phyloP scores from a whole-genome alignment of 352 stramenopile species.

The Globisporangium mamillatum region DNA sequence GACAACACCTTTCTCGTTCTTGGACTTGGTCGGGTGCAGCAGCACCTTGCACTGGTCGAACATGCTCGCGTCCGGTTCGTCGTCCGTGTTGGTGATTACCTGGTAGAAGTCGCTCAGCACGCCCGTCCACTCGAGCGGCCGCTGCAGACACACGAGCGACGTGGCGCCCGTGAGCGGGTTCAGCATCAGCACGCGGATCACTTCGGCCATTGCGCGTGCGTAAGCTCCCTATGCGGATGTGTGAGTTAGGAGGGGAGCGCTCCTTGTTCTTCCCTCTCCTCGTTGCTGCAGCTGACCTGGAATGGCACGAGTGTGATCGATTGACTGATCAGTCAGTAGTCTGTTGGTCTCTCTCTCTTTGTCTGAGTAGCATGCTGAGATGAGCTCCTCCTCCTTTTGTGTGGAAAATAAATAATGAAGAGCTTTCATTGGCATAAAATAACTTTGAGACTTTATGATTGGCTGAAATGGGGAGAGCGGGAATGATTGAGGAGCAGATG shows the following conservation, averaged over 20 bases:
- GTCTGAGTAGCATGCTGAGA: neutral
- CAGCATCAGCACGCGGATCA: constrained; percentile 81
- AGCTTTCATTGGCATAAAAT: neutral
- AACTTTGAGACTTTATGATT: neutral
- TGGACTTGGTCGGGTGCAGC: constrained; percentile 81
- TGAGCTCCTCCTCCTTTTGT: neutral
- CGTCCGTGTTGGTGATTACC: constrained; percentile 79
- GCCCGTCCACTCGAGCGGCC: constrained; percentile 69
- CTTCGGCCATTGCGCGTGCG: constrained; percentile 46
- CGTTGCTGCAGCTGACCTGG: neutral
- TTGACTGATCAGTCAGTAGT: neutral
- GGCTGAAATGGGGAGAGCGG: neutral
- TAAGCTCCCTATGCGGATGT: neutral
- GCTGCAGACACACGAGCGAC: constrained; percentile 77
- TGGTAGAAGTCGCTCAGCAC: constrained; percentile 83
- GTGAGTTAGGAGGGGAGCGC: neutral
- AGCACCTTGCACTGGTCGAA: constrained; percentile 72
- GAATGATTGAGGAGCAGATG: neutral
- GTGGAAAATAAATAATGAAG: neutral
- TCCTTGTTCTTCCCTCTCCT: neutral
- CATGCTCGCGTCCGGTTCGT: constrained; percentile 52
- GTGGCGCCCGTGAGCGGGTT: constrained; percentile 65
- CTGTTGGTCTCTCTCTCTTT: neutral
- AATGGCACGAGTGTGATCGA: neutral
- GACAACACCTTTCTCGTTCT: constrained; percentile 72